These are phyloP conservation scores for Gossypium longicalyx DNA, from an alignment of 345 rosid species.

Conservation along the genomic window DNA sequence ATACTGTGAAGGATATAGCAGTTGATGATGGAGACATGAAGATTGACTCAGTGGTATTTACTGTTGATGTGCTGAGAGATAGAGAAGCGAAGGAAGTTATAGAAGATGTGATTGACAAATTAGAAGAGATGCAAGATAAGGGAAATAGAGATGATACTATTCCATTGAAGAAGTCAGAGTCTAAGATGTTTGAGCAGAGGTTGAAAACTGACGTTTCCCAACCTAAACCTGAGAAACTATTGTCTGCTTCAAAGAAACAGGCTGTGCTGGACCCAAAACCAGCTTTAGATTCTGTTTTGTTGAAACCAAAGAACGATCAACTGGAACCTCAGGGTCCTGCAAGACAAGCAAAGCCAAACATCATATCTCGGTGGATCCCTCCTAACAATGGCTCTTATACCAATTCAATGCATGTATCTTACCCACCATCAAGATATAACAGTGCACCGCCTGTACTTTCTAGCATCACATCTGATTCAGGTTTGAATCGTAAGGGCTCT, in stretches of 20 bases:
- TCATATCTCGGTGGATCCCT: slow-evolving; percentile 80
- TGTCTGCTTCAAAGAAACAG: slow-evolving; percentile 48
- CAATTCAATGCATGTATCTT: slow-evolving; percentile 73
- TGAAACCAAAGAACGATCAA: slow-evolving; percentile 57
- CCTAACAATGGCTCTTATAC: slow-evolving; percentile 70
- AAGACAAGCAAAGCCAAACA: slow-evolving; percentile 72
- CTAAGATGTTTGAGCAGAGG: slow-evolving; percentile 30
- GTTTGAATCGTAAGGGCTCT: slow-evolving; percentile 27
- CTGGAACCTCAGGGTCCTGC: slow-evolving; percentile 53
- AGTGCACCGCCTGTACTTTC: slow-evolving; percentile 84
- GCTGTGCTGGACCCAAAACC: slow-evolving; percentile 37
- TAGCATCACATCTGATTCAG: slow-evolving; percentile 28
- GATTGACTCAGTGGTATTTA: slow-evolving; percentile 26
- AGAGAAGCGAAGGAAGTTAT: slow-evolving; percentile 35
- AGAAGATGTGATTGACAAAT: slow-evolving; percentile 31
- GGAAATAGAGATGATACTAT: slow-evolving; percentile 32
- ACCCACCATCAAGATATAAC: slow-evolving; percentile 73
- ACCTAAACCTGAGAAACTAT: slow-evolving; percentile 48
- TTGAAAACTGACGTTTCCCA: slow-evolving; percentile 31
- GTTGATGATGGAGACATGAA: slow-evolving; percentile 67
- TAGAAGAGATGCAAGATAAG: slow-evolving; percentile 40
- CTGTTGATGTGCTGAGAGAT: slow-evolving; percentile 32
- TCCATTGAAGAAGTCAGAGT: slow-evolving; percentile 34
- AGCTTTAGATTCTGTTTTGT: slow-evolving; percentile 39
- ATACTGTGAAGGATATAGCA: slow-evolving; percentile 75